These are phyloP conservation scores for Diutina ranongensis DNA, from an alignment of 1,139 yeast genomes.

Conservation along the genomic window DNA sequence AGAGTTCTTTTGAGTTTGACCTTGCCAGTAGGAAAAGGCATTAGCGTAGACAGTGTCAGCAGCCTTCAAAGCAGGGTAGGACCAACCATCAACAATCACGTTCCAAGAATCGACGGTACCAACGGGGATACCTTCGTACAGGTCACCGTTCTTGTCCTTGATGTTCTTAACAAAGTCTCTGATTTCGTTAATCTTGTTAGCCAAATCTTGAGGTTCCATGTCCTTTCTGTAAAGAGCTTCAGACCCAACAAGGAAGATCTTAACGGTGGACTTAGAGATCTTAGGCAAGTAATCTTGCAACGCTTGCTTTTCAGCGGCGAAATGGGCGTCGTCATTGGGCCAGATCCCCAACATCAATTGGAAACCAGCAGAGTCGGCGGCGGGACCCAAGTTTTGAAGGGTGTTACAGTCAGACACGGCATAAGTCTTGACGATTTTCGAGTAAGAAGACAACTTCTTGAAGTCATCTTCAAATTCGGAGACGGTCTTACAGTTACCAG, in stretches of 20 bases:
- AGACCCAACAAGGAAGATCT: conserved; percentile 76
- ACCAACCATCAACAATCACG: conserved; percentile 67
- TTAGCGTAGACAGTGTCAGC: conserved; percentile 82
- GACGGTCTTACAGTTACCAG: conserved; percentile 62
- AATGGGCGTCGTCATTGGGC: conserved; percentile 80
- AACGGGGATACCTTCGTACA: conserved; percentile 61
- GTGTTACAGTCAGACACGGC: conserved; percentile 87
- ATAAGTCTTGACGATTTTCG: conserved; percentile 63
- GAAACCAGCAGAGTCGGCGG: conserved; percentile 68
- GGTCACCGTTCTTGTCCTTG: conserved; percentile 70
- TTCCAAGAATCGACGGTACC: conserved; percentile 98
- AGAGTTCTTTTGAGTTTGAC: conserved; percentile 71
- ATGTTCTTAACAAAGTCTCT: conserved; percentile 45
- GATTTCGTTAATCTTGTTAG: conserved; percentile 47
- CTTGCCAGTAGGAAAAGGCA: conserved; percentile 98
- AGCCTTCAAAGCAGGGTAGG: conserved; percentile 59
- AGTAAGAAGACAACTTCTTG: conserved; percentile 38
- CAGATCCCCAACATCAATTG: conserved; percentile 71
- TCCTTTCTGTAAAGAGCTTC: conserved; percentile 87
- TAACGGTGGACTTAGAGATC: conserved; percentile 55
- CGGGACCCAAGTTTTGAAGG: conserved; percentile 73
- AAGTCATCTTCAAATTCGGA: conserved; percentile 60
- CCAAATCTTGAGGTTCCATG: conserved; percentile 57
- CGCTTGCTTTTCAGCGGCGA: conserved; percentile 57
- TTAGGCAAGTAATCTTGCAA: conserved; percentile 56